Conservation (phyloP, 306 rosid species). For the Boehmeria nivea region DNA sequence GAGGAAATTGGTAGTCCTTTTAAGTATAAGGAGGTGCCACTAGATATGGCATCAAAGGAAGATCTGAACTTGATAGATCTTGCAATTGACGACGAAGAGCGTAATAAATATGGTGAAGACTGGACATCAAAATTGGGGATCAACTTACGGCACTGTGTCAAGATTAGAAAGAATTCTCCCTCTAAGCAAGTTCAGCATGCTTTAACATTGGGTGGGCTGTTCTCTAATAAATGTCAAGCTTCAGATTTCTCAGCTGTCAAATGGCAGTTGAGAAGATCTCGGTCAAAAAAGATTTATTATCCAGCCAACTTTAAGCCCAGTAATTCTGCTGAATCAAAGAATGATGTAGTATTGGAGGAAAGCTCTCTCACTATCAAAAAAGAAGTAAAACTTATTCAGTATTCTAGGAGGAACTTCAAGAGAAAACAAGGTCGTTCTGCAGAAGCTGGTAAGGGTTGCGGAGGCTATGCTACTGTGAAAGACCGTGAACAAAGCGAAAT, state of each 20-base stretch:
- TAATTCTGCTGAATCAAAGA: conserved; percentile 36
- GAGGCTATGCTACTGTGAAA: conserved; percentile 25
- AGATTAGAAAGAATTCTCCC: conserved; percentile 59
- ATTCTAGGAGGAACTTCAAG: conserved; percentile 73
- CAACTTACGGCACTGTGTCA: conserved; percentile 70
- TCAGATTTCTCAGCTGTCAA: conserved; percentile 35
- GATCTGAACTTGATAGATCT: conserved; percentile 82
- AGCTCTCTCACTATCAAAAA: conserved; percentile 25
- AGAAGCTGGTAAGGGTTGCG: conserved; percentile 27
- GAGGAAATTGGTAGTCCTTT: conserved; percentile 74
- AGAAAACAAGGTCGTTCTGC: conserved; percentile 35
- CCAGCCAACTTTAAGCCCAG: conserved; percentile 30
- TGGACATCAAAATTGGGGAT: conserved; percentile 92
- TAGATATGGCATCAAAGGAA: conserved; percentile 70
- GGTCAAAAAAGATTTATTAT: conserved; percentile 55
- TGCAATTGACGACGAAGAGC: conserved; percentile 71
- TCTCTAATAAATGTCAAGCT: conserved; percentile 39
- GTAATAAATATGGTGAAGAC: conserved; percentile 56
- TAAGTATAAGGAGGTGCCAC: conserved; percentile 57
- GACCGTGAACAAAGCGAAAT: conserved; percentile 25
- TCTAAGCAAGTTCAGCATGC: conserved; percentile 64
- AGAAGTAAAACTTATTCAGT: conserved; percentile 55
- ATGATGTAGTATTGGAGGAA: conserved; percentile 33
- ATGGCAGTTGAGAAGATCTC: conserved; percentile 71
- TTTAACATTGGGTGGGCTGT: conserved; percentile 48